Evolutionary conservation across 148 eudicot genomes (phyloP).

Genomic region (Vaccinium macrocarpon): DNA sequence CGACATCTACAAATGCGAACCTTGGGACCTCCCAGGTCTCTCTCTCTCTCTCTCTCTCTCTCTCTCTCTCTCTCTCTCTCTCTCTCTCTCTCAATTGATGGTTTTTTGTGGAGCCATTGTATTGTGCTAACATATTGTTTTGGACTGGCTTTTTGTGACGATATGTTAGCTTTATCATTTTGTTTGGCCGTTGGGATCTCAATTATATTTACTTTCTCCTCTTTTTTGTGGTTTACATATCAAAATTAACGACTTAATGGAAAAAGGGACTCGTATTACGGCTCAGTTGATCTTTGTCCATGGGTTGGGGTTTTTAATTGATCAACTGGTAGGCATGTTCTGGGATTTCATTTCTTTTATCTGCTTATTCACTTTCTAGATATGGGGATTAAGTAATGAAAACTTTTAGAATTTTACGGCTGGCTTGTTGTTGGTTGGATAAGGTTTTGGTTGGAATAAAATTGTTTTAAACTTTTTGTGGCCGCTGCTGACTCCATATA

Average conservation of each 20-base stretch:
- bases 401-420: neutral
- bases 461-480: too few species aligned
- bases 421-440: neutral
- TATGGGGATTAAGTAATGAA: neutral
- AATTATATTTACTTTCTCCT: neutral
- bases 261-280: neutral
- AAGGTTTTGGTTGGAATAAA: too few species aligned
- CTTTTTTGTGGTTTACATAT: neutral
- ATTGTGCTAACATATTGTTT: neutral
- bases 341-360: neutral
- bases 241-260: neutral
- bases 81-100: neutral
- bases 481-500: too few species aligned
- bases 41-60: neutral
- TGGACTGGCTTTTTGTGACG: too few species aligned
- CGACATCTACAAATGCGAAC: slow-evolving; percentile 71
- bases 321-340: neutral
- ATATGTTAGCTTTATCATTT: too few species aligned
- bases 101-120: neutral
- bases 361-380: neutral
- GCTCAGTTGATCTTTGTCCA: neutral
- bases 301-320: neutral
- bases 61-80: neutral
- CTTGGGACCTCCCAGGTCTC: slow-evolving; percentile 78
- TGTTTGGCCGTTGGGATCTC: neutral